A percentile compares a stretch with the other conserved stretches of the same genome.
These are phyloP conservation scores for Salinomyces thailandicus DNA, from an alignment of 2,329 filamentous ascomycete genomes.

Conservation along the genomic window DNA sequence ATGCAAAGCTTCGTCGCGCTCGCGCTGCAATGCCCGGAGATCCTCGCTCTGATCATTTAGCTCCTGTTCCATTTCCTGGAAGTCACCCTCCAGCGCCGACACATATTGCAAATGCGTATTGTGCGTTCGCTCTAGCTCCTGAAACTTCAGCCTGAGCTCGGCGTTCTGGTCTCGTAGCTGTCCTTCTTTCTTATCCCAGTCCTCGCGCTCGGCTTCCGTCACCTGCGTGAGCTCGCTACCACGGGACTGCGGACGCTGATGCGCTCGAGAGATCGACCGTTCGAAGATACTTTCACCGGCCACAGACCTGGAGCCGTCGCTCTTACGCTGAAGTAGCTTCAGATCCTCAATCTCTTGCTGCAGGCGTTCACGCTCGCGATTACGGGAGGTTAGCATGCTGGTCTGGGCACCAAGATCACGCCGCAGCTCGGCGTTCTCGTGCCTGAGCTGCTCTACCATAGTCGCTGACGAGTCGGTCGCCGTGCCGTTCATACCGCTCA, in stretches of 20 bases:
- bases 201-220: conserved; percentile 72
- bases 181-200: conserved; percentile 73
- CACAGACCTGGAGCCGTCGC: conserved; percentile 47
- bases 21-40: conserved; percentile 63
- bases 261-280: conserved; percentile 76
- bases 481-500: conserved; percentile 25
- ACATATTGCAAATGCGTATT: conserved; percentile 72
- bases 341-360: conserved; percentile 97
- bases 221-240: conserved; percentile 56
- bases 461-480: conserved; percentile 19
- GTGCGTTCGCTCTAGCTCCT: conserved; percentile 74
- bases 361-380: conserved; percentile 85
- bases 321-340: conserved; percentile 73
- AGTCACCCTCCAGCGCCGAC: conserved; percentile 58
- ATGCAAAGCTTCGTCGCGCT: conserved; percentile 75
- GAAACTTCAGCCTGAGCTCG: conserved; percentile 76
- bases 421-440: conserved; percentile 85
- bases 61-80: conserved; percentile 65
- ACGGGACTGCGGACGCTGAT: conserved; percentile 61
- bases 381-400: conserved; percentile 92
- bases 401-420: conserved; percentile 92
- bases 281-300: conserved; percentile 86
- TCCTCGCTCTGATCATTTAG: conserved; percentile 71
- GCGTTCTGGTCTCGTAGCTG: conserved; percentile 79
- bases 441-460: conserved; percentile 65